phyloP scores from a whole-genome alignment of 805 yeast genomes.

The Wickerhamiella sergipiensis region DNA sequence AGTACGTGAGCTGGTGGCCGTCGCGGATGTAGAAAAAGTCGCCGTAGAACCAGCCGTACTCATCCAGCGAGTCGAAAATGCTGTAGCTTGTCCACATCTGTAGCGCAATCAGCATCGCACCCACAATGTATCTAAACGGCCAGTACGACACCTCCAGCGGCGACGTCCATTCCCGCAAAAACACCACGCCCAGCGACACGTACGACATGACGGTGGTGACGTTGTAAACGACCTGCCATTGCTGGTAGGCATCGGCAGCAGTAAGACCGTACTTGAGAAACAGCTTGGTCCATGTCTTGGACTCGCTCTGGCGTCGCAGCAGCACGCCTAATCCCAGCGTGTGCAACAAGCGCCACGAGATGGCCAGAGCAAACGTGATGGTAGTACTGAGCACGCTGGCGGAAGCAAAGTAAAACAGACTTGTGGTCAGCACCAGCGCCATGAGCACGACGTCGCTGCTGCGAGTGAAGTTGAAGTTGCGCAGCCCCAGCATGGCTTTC shows the following conservation, averaged over 20 bases:
- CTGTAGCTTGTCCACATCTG: slow-evolving; percentile 61
- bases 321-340: slow-evolving; percentile 37
- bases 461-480: slow-evolving; percentile 50
- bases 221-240: slow-evolving; percentile 59
- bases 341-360: slow-evolving; percentile 37
- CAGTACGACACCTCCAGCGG: slow-evolving; percentile 24
- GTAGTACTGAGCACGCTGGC: slow-evolving; percentile 1
- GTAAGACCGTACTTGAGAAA: slow-evolving; percentile 52
- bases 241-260: slow-evolving; percentile 50
- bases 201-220: slow-evolving; percentile 41
- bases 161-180: slow-evolving; percentile 18
- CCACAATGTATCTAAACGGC: slow-evolving; percentile 43
- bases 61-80: slow-evolving; percentile 57
- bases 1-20: slow-evolving; percentile 44
- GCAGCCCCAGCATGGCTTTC: slow-evolving; percentile 38
- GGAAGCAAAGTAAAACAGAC: slow-evolving; percentile 24
- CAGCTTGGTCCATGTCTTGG: slow-evolving; percentile 49
- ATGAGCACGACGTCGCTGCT: slow-evolving; percentile 38
- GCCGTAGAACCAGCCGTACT: slow-evolving; percentile 84
- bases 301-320: slow-evolving; percentile 44
- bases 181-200: slow-evolving; percentile 33
- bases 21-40: slow-evolving; percentile 55
- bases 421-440: slow-evolving; percentile 18
- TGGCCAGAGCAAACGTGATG: slow-evolving; percentile 26
- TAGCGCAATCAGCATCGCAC: slow-evolving; percentile 38